These are phyloP conservation scores for Colletotrichum gloeosporioides DNA, from an alignment of 2,329 filamentous ascomycete species.

Conservation along the genomic window DNA sequence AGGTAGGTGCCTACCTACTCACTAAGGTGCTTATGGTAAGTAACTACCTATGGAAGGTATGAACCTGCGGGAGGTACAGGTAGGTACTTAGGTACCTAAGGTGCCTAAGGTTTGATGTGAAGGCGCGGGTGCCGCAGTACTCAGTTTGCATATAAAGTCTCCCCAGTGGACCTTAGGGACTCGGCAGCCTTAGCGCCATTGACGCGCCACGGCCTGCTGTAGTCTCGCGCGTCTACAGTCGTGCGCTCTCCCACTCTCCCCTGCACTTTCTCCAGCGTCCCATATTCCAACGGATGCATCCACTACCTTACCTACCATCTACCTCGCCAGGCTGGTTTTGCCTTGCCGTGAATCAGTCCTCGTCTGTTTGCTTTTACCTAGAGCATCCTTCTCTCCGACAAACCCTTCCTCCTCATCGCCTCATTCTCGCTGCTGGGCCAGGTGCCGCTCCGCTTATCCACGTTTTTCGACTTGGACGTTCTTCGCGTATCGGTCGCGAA, in stretches of 20 bases:
- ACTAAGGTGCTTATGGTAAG: no score
- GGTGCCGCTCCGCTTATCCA: not conserved
- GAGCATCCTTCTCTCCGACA: not conserved
- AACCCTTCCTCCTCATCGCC: not conserved
- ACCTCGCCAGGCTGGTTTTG: not conserved
- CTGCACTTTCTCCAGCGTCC: not conserved
- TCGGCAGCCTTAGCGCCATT: not conserved
- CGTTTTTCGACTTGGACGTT: not conserved
- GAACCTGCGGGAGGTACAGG: no score
- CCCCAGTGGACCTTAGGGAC: not conserved
- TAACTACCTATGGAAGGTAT: no score
- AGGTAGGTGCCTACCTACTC: no score
- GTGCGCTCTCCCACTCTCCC: not conserved
- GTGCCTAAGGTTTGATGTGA: not conserved
- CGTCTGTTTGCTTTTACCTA: not conserved
- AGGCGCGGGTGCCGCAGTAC: not conserved
- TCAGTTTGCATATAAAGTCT: not conserved
- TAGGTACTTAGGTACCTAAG: not conserved
- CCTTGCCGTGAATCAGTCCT: not conserved
- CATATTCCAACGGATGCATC: not conserved
- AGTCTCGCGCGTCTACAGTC: not conserved
- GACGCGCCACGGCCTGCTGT: not conserved
- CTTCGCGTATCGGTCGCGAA: not conserved
- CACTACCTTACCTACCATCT: not conserved
- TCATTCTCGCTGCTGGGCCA: not conserved